Base-by-base conservation (phyloP, 1,139 yeast species). In the Protomyces macrosporus region DNA sequence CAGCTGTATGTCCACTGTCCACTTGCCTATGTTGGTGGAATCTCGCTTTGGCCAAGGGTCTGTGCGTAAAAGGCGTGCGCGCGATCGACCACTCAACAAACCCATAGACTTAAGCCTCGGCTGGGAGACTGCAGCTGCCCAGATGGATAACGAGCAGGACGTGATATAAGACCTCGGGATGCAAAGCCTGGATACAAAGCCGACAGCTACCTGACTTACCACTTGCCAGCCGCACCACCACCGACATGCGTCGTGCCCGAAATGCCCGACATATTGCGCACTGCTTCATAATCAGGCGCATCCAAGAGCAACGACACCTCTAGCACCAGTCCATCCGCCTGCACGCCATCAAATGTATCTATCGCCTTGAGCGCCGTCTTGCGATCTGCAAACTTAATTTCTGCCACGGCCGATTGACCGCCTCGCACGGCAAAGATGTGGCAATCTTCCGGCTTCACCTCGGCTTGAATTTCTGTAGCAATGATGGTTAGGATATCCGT, bases 301-400 rank as follows among this genome's bases (percentile, higher is more conserved):
- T 42, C 48, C 32, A 42, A 30, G 12, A 42, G 23, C 48, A 42
- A 42, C 3, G 48, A 42, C 30, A 16, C 48, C 14, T 42, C 48
- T 4, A 42, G 32, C 23, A 14, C 10, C 16, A n/a, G 10, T 23
- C 48, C 48, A 42, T 58, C 62, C 16, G 62, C 62, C 34, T 39
- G 30, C 6, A 51, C 62, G 10, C 56, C 56, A 14, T 58, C 33
- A 6, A 58, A 50, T 14, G 45, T 39, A 40, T 52, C 45, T 50
- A 58, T 58, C n/a, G 62, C 56, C 36, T 52, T 58, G 52, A 51
- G 52, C n/a, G 62, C 62, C 33, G 62, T 55, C 12, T 51, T 52
- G 30, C 62, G 62, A 40, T 55, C 53, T 10, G 50, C 56, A 42
- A 58, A 58, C 30, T 50, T 32, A 34, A 58, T 55, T 51, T 58